Conservation (phyloP, 2,329 filamentous ascomycete species). For the Colletotrichum musae region DNA sequence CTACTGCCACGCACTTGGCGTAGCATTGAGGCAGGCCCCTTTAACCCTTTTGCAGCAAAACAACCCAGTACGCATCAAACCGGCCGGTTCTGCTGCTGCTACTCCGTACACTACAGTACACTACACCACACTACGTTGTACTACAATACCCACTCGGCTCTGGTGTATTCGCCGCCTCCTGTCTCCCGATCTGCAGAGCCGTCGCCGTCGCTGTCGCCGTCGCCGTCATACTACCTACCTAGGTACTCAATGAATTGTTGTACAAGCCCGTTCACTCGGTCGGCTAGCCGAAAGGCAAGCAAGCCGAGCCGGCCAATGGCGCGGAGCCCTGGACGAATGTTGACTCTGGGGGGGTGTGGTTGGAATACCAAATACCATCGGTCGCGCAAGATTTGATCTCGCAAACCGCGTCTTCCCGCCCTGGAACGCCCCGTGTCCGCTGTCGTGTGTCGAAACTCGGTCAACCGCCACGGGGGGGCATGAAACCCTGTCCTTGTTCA, state of each 20-base stretch:
- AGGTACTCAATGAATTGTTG: slow-evolving; percentile 3
- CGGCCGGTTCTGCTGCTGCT: background rate
- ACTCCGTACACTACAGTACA: too few species aligned
- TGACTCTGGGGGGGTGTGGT: background rate
- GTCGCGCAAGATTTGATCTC: slow-evolving; percentile 40
- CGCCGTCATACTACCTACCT: background rate
- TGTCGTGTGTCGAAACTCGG: slow-evolving; percentile 23
- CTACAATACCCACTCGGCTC: background rate
- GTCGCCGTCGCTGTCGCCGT: background rate
- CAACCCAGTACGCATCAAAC: slow-evolving; percentile 17
- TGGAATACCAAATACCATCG: slow-evolving; percentile 13
- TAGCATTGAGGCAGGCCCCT: too few species aligned
- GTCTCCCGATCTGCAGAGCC: slow-evolving; percentile 6
- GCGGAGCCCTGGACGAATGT: background rate
- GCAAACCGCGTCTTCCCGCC: slow-evolving; percentile 37
- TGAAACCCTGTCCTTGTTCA: slow-evolving; percentile 31
- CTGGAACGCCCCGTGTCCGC: slow-evolving; percentile 35
- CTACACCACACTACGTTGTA: too few species aligned
- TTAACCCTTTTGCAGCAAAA: background rate
- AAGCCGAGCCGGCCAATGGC: slow-evolving; percentile 32
- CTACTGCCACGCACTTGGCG: slow-evolving; percentile 22
- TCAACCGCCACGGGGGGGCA: background rate
- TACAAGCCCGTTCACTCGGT: slow-evolving; percentile 25
- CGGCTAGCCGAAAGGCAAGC: slow-evolving; percentile 22
- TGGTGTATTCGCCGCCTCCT: slow-evolving; percentile 1